phyloP scores from a whole-genome alignment of 2,329 filamentous ascomycete species.

The Pseudopithomyces maydicus region DNA sequence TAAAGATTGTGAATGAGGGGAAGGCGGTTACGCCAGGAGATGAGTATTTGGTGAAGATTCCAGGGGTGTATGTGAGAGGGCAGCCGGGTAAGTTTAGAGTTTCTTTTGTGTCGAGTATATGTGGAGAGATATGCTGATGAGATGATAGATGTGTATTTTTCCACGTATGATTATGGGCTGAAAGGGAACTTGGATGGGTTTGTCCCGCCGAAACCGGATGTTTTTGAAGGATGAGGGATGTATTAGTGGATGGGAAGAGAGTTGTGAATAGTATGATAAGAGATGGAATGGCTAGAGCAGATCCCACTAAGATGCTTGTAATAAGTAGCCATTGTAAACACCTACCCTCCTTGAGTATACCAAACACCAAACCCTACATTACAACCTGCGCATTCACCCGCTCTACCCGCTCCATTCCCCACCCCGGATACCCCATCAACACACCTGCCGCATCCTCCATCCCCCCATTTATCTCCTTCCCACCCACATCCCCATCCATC shows the following conservation, averaged over 20 bases:
- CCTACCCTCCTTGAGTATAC: too few relatives aligned
- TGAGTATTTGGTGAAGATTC: constrained; percentile 14
- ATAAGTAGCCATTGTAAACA: too few relatives aligned
- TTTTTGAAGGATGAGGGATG: constrained; percentile 7
- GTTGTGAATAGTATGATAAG: too few relatives aligned
- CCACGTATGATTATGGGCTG: constrained; percentile 11
- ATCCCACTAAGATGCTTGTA: too few relatives aligned
- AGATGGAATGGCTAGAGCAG: too few relatives aligned
- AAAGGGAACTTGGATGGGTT: constrained; percentile 10
- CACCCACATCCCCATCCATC: background rate
- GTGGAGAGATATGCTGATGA: background rate
- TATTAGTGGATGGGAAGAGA: too few relatives aligned
- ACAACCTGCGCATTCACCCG: too few relatives aligned
- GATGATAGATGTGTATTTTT: constrained; percentile 15
- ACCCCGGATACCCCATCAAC: background rate
- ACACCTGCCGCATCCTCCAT: background rate
- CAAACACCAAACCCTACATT: too few relatives aligned
- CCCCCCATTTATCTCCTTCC: background rate
- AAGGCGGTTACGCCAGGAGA: background rate
- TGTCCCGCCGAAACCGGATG: constrained; percentile 10
- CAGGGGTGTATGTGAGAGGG: constrained; percentile 16
- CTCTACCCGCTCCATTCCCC: constrained; percentile 8
- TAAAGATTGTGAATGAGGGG: constrained; percentile 11
- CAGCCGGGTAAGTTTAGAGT: constrained; percentile 10
- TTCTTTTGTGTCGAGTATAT: background rate